Evolutionary conservation across 768 basidiomycete genomes (phyloP).

Genomic region (Boletus huronensis): DNA sequence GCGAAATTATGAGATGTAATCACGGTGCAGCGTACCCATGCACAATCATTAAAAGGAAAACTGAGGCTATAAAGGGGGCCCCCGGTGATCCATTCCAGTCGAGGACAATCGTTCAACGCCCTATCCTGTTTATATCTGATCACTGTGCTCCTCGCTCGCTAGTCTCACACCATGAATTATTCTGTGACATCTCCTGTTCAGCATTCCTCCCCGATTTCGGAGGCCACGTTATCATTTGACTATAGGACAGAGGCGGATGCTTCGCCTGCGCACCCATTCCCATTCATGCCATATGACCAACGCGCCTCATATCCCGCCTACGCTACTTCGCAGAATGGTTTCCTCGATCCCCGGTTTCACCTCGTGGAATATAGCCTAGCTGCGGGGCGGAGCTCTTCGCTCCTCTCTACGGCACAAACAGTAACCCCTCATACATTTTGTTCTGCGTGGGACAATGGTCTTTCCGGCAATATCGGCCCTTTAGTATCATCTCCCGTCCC

Average conservation of each 20-base stretch:
- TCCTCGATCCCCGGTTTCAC: not conserved
- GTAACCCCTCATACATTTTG: fast-evolving
- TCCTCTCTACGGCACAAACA: not conserved
- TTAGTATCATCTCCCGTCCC: not conserved
- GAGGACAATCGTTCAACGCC: not conserved
- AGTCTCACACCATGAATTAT: not conserved
- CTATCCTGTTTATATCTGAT: not conserved
- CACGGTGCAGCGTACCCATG: not conserved
- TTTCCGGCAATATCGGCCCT: not conserved
- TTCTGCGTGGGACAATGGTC: not conserved
- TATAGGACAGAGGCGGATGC: not conserved
- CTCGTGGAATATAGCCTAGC: too few species aligned
- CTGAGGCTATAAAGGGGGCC: not conserved
- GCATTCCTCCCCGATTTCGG: not conserved
- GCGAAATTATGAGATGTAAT: not conserved
- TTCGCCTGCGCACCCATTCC: not conserved
- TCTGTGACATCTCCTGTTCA: not conserved
- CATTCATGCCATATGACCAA: not conserved
- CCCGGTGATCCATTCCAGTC: not conserved
- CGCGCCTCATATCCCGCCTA: not conserved
- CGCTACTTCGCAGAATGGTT: not conserved
- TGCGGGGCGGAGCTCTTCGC: not conserved
- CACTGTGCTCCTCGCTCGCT: not conserved
- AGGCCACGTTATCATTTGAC: too few species aligned
- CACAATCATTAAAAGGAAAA: not conserved